Percentiles rank a stretch among this genome's conserved stretches.
These are phyloP conservation scores for Mollisiaceae sp. DNA, from an alignment of 2,329 filamentous ascomycete genomes.

Conservation along the genomic window DNA sequence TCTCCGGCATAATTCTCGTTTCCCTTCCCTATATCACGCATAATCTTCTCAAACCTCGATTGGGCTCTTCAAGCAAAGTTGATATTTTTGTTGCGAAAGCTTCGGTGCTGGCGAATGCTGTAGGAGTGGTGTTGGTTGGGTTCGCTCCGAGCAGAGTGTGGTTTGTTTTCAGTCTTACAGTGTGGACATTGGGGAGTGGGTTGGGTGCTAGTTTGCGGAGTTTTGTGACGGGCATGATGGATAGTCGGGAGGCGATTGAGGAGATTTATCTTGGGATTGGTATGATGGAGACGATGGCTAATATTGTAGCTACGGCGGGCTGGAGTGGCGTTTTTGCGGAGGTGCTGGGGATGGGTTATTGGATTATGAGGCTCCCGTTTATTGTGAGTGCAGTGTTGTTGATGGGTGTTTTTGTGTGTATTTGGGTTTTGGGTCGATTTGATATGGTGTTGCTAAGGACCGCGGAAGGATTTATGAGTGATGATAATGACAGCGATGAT, in stretches of 20 bases:
- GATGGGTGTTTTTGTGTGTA: slow-evolving; percentile 12
- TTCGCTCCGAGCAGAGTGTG: slow-evolving; percentile 19
- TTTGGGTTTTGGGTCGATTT: slow-evolving; percentile 21
- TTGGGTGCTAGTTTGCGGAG: slow-evolving; percentile 24
- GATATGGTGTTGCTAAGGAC: slow-evolving; percentile 7
- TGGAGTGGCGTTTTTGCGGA: slow-evolving; percentile 24
- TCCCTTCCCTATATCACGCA: slow-evolving; percentile 23
- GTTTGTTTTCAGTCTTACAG: slow-evolving; percentile 17
- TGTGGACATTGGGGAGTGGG: slow-evolving; percentile 20
- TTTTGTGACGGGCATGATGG: slow-evolving; percentile 24
- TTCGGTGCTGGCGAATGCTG: slow-evolving; percentile 2
- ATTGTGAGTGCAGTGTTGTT: slow-evolving; percentile 16
- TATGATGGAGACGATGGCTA: slow-evolving; percentile 27
- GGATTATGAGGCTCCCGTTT: slow-evolving; percentile 24
- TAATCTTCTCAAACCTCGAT: slow-evolving; percentile 15
- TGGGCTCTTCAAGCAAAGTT: slow-evolving; percentile 11
- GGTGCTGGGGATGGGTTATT: slow-evolving; percentile 22
- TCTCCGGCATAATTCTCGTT: slow-evolving; percentile 24
- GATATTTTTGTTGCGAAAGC: slow-evolving; percentile 27
- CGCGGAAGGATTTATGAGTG: neutral
- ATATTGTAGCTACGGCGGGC: slow-evolving; percentile 23
- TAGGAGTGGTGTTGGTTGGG: slow-evolving; percentile 20
- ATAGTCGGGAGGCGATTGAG: slow-evolving; percentile 21
- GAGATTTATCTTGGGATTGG: slow-evolving; percentile 32
- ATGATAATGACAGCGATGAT: slow-evolving; percentile 8